Percentiles rank a stretch among this genome's conserved stretches.
phyloP scores from a whole-genome alignment of 2,329 filamentous ascomycete genomes.

The Stromatinia cepivora region DNA sequence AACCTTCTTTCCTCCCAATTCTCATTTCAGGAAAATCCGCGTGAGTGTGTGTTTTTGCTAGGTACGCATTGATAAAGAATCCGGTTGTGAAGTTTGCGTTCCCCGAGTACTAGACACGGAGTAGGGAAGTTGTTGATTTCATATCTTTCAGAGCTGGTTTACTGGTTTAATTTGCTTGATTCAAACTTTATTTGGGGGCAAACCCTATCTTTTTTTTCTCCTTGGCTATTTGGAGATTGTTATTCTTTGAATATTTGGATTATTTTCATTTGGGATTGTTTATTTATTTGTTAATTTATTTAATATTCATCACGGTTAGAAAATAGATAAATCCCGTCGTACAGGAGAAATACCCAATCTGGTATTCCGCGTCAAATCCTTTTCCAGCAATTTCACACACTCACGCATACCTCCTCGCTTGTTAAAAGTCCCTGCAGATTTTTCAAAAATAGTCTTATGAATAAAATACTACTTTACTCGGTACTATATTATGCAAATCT shows the following conservation, averaged over 20 bases:
- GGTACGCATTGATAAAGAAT: slow-evolving; percentile 5
- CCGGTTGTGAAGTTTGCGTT: not conserved
- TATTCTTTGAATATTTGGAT: too few species aligned
- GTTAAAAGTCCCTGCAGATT: not conserved
- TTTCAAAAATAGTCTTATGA: not conserved
- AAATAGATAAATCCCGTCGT: too few species aligned
- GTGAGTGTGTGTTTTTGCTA: not conserved
- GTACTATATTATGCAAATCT: too few species aligned
- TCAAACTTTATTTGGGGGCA: slow-evolving; percentile 6
- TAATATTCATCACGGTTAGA: too few species aligned
- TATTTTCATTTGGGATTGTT: too few species aligned
- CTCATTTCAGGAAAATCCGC: too few species aligned
- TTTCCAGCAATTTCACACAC: not conserved
- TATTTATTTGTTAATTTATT: too few species aligned
- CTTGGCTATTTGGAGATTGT: too few species aligned
- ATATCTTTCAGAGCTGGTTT: not conserved
- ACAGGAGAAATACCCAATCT: not conserved
- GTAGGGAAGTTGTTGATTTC: slow-evolving; percentile 4
- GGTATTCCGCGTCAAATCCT: not conserved
- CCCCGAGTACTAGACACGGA: not conserved
- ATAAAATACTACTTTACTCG: not conserved
- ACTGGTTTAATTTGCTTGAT: not conserved
- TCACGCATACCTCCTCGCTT: not conserved
- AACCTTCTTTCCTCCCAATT: not conserved
- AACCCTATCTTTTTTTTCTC: too few species aligned